Evolutionary conservation across 208 protist species (phyloP), one percentile per base, ranked within the genome.

Genomic region (Plasmodiophora brassicae): DNA sequence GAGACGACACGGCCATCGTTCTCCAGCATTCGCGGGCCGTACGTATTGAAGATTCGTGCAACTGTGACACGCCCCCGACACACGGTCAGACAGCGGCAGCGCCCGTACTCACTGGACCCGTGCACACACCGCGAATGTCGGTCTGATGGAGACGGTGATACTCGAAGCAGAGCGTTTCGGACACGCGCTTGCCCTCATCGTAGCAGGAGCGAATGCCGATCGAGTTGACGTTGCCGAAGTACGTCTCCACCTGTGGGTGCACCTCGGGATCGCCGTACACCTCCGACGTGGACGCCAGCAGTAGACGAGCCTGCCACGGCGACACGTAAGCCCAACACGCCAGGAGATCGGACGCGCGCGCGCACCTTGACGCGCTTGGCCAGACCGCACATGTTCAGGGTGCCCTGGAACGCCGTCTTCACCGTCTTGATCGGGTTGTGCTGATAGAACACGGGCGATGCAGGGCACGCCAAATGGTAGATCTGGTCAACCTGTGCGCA

Each of bases 11-110:
- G 94, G 1, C 96, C 97, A 86, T 98, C 97, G 65, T 96, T 92
- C 60, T 95, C 94, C 87, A 94, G 93, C 96, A 98, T 98, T 41
- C 94, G 92, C 0, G 97, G 97, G 22, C 97, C 90, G 28, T 97
- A 98, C 1, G 97, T 98, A 89, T 98, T 98, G 91, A 98, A 98
- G 89, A 98, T 97, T 41, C 97, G 94, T 1, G 93, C 96, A 5
- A 98, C 94, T 22, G 95, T n/a, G n/a, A n/a, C n/a, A n/a, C n/a
- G n/a, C n/a, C n/a, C n/a, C n/a, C n/a, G n/a, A n/a, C n/a, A n/a
- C n/a, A n/a, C n/a, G n/a, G n/a, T n/a, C n/a, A n/a, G n/a, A n/a
- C n/a, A n/a, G n/a, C n/a, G n/a, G n/a, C n/a, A n/a, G n/a, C n/a
- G 25, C 8, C 25, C 44, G 38, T 90, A n/a, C 32, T 87, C 1